Conservation (phyloP, 371 early-diverging fungal species). For the Gilbertella persicaria region DNA sequence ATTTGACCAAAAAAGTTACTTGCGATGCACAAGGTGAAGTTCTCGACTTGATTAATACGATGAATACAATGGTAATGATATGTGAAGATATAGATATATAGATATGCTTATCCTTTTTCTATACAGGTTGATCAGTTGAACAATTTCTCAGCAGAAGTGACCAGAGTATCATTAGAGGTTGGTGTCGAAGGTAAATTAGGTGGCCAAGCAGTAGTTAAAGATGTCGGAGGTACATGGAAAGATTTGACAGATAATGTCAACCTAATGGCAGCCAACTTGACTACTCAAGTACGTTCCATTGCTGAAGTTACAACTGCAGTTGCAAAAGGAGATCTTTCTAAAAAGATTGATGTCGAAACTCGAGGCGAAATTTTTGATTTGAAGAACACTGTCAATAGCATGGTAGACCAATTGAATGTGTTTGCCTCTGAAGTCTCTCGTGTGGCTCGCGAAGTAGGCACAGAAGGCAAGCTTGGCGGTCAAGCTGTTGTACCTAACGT, state of each 20-base stretch:
- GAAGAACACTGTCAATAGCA: constrained; percentile 68
- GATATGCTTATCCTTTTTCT: background rate
- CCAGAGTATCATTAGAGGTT: constrained; percentile 46
- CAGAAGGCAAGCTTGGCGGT: constrained; percentile 46
- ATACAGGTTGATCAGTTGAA: constrained; percentile 43
- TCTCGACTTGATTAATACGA: constrained; percentile 24
- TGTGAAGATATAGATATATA: background rate
- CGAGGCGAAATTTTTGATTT: constrained; percentile 65
- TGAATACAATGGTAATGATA: constrained; percentile 27
- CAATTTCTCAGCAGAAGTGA: constrained; percentile 46
- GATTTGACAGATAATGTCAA: constrained; percentile 58
- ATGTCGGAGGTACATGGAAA: constrained; percentile 55
- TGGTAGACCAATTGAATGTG: constrained; percentile 48
- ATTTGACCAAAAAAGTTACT: constrained; percentile 32
- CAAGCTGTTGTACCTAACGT: constrained; percentile 47
- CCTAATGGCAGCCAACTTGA: constrained; percentile 52
- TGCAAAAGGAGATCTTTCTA: constrained; percentile 59
- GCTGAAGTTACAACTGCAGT: constrained; percentile 59
- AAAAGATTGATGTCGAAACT: constrained; percentile 65
- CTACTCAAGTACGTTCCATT: constrained; percentile 57
- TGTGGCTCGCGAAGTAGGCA: constrained; percentile 37
- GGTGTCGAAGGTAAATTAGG: constrained; percentile 56
- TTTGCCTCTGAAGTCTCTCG: constrained; percentile 51
- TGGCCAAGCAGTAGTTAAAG: constrained; percentile 38
- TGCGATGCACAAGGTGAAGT: constrained; percentile 33